phyloP scores from a whole-genome alignment of 768 basidiomycete species.

The Suillus bovinus region DNA sequence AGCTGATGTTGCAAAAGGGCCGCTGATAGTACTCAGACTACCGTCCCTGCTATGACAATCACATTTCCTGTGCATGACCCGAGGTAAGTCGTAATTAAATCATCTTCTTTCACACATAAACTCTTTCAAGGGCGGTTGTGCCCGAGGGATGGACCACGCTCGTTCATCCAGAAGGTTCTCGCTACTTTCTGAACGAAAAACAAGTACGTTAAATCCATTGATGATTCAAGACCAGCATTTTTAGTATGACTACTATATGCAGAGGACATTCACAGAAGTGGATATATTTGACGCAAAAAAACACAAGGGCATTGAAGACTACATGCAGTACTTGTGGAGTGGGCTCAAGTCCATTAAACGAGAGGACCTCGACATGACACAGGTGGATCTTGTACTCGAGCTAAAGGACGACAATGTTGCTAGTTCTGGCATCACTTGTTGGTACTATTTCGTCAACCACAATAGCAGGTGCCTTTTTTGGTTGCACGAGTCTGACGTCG shows the following conservation, averaged over 20 bases:
- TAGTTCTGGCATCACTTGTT: neutral
- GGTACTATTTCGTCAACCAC: neutral
- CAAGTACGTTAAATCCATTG: conserved; percentile 36
- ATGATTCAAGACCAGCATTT: neutral
- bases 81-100: neutral
- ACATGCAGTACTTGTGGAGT: neutral
- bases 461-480: neutral
- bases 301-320: neutral
- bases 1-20: neutral
- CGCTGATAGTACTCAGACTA: neutral
- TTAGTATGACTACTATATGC: neutral
- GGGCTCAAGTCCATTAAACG: neutral
- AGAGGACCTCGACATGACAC: neutral
- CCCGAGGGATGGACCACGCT: conserved; percentile 38
- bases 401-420: neutral
- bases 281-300: neutral
- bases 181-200: conserved; percentile 52
- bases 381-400: neutral
- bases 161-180: conserved; percentile 42
- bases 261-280: neutral
- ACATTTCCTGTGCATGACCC: neutral
- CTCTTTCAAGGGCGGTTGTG: neutral
- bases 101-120: neutral
- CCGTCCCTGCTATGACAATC: neutral
- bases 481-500: neutral